Percentiles rank a stretch among this genome's conserved stretches.
Evolutionary conservation across 352 stramenopile genomes (phyloP).

Genomic region (Phytophthora lateralis): DNA sequence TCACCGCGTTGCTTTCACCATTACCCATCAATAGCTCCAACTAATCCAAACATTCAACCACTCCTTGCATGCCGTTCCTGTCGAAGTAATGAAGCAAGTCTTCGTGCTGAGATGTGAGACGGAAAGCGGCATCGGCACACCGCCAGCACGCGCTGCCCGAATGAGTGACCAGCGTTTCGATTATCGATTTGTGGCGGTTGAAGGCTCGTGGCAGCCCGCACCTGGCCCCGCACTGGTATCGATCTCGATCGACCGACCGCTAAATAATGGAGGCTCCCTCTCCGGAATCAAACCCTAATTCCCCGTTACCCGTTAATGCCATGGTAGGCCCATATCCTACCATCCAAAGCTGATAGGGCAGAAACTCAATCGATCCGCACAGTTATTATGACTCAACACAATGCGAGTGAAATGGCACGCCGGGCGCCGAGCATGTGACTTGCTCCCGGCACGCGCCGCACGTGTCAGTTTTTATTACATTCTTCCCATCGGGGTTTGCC

Average conservation of each 20-base stretch:
- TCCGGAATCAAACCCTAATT: slow-evolving; percentile 90
- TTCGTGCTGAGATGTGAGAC: not conserved
- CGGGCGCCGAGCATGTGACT: slow-evolving; percentile 10
- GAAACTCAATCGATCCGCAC: slow-evolving; percentile 80
- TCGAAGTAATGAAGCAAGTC: not conserved
- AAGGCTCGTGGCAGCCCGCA: slow-evolving; percentile 9
- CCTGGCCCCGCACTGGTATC: slow-evolving; percentile 3
- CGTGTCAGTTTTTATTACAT: slow-evolving; percentile 20
- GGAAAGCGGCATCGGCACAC: not conserved
- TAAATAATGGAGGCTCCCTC: slow-evolving; percentile 31
- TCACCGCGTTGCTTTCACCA: not conserved
- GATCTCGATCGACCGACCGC: not conserved
- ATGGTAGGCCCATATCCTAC: slow-evolving; percentile 92
- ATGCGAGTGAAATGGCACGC: slow-evolving; percentile 10
- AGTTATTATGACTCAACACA: slow-evolving; percentile 33
- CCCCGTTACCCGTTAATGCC: slow-evolving; percentile 92
- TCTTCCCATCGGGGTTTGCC: slow-evolving; percentile 10
- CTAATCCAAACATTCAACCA: too few species aligned
- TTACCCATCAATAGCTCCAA: too few species aligned
- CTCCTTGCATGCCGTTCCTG: not conserved
- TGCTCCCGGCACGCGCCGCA: slow-evolving; percentile 21
- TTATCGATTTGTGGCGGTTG: slow-evolving; percentile 4
- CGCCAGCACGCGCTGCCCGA: slow-evolving; percentile 1
- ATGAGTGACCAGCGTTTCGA: slow-evolving; percentile 2
- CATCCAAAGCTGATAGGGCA: slow-evolving; percentile 92